Evolutionary conservation across 257 asterid genomes (phyloP), one percentile per base, ranked within the genome.

Genomic region (Fraxinus anomala): DNA sequence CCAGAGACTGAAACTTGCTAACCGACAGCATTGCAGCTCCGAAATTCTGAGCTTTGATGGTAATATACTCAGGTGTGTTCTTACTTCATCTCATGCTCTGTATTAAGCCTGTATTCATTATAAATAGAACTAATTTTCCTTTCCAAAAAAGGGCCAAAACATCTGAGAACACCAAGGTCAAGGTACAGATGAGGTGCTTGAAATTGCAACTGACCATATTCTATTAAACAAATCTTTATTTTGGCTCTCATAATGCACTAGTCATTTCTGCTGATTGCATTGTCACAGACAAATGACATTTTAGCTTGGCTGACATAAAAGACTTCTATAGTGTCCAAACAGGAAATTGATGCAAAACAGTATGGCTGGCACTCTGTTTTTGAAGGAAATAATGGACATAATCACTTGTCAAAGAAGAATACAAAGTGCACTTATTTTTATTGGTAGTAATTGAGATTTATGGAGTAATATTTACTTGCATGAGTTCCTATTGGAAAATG

Each of bases 41-140:
- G 99, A 96, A 89, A 91, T 96, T 83, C 81, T 96, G 87, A 96
- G 99, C 89, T 96, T 96, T 81, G 99, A 96, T 74, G 99, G 99
- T 77, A 90, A 74, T 74, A 93, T 89, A 79, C 83, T 95, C 84
- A 96, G 99, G 99, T 91, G 86, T 44, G 90, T 79, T 31, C 75
- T 80, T 77, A 70, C 59, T 59, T 72, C 54, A 66, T 74, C 73
- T 59, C 30, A 14, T 49, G 39, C 59, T 14, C 56, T 26, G 33
- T 3, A 11, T 71, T n/a, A 21, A 40, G 74, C 56, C 39, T 63
- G 72, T 80, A 61, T 63, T 75, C 72, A 66, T 74, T 56, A 56
- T 56, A 56, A 6, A 56, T 56, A n/a, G 10, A 26, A 56, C 66
- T 56, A 21, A n/a, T 19, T 56, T n/a, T 26, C 30, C 26, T n/a